A percentile compares a stretch with the other conserved stretches of the same genome.
Conservation (phyloP, 805 yeast species). For the Wickerhamiella parazyma region DNA sequence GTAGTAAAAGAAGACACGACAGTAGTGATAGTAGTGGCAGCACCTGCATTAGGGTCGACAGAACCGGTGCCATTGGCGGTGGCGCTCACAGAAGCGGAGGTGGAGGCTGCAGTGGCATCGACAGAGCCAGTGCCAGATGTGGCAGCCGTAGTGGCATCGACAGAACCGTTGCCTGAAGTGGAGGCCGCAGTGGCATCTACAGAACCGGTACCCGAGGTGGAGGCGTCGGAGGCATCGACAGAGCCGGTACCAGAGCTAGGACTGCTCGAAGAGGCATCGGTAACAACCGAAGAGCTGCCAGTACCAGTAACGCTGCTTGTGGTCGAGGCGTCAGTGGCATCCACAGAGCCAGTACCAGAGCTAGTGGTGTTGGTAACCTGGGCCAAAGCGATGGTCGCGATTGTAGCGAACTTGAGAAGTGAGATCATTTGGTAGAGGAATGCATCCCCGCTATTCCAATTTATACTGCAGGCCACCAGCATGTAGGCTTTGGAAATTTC, state of each 20-base stretch:
- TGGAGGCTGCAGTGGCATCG: neutral
- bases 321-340: neutral
- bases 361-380: neutral
- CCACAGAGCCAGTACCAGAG: neutral
- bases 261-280: no score
- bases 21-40: constrained; percentile 39
- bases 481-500: neutral
- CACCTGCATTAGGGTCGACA: constrained; percentile 60
- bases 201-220: no score
- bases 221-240: neutral
- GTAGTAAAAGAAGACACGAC: neutral
- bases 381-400: neutral
- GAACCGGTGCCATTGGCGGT: constrained; percentile 12
- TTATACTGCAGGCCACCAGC: neutral
- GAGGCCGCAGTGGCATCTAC: no score
- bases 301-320: no score
- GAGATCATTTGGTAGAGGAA: neutral
- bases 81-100: constrained; percentile 5
- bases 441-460: neutral
- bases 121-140: neutral
- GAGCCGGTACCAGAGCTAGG: neutral
- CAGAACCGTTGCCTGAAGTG: no score
- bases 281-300: no score
- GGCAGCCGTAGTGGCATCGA: neutral
- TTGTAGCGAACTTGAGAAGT: neutral